Percentiles rank a stretch among this genome's conserved stretches.
These are phyloP conservation scores for Penicillium waksmanii DNA, from an alignment of 495 filamentous ascomycete genomes.

Conservation along the genomic window DNA sequence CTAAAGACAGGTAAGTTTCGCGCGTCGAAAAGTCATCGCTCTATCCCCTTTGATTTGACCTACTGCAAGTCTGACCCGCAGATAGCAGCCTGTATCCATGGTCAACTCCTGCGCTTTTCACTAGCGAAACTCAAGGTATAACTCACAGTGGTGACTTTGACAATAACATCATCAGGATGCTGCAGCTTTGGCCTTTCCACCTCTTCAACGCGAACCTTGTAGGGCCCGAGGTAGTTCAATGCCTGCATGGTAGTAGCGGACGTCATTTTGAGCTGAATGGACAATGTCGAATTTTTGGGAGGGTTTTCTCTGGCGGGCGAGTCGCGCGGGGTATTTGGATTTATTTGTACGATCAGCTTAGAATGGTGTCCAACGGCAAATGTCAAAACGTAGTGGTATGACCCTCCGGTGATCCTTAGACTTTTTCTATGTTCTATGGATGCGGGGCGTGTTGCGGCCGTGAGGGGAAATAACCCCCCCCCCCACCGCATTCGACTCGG, in stretches of 20 bases:
- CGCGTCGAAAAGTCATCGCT: neutral
- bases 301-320: neutral
- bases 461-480: too few relatives aligned
- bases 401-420: too few relatives aligned
- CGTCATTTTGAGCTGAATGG: constrained; percentile 19
- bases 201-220: constrained; percentile 54
- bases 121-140: neutral
- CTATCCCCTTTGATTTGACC: constrained; percentile 5
- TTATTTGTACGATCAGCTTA: constrained; percentile 2
- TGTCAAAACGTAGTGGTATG: too few relatives aligned
- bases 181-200: constrained; percentile 53
- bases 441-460: too few relatives aligned
- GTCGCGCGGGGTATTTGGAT: neutral
- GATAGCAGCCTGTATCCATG: constrained; percentile 43
- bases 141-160: constrained; percentile 60
- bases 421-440: too few relatives aligned
- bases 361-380: too few relatives aligned
- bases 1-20: constrained; percentile 25
- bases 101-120: constrained; percentile 6
- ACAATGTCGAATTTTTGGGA: neutral
- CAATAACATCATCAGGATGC: constrained; percentile 57
- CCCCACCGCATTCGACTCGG: too few relatives aligned
- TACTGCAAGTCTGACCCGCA: constrained; percentile 53
- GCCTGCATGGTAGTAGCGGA: constrained; percentile 51
- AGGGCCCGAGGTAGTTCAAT: constrained; percentile 58